Percentiles rank a stretch among this genome's conserved stretches.
These are phyloP conservation scores for Fusarium sp. DNA, from an alignment of 2,329 filamentous ascomycete species.

Conservation along the genomic window DNA sequence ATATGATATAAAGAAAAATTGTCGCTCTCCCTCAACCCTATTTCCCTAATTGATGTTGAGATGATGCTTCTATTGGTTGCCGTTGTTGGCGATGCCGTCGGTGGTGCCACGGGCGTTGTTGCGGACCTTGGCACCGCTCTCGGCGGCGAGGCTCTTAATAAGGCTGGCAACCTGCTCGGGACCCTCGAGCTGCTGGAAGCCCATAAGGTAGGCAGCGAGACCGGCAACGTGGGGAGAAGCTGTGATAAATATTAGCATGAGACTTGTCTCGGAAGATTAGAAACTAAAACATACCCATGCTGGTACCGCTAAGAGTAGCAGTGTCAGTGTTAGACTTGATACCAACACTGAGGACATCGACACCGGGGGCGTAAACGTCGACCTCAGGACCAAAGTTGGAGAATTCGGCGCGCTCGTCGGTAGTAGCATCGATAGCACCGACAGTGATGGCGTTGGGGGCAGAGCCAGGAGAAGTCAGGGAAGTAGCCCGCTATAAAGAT, in stretches of 20 bases:
- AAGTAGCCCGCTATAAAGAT: conserved; percentile 57
- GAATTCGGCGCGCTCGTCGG: conserved; percentile 63
- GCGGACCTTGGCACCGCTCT: conserved; percentile 58
- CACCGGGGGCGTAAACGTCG: conserved; percentile 68
- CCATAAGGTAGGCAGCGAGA: conserved; percentile 75
- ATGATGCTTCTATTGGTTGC: conserved; percentile 49
- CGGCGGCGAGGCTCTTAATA: conserved; percentile 65
- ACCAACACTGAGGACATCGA: conserved; percentile 64
- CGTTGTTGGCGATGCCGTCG: conserved; percentile 68
- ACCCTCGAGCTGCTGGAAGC: conserved; percentile 62
- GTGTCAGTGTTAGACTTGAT: conserved; percentile 62
- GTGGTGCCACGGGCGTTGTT: conserved; percentile 61
- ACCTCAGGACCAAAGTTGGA: conserved; percentile 68
- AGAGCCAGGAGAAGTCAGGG: conserved; percentile 65
- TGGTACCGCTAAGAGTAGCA: conserved; percentile 64
- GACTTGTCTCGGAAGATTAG: background rate
- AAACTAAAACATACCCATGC: conserved; percentile 60
- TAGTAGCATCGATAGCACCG: conserved; percentile 66
- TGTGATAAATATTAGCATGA: conserved; percentile 37
- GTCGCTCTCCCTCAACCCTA: conserved; percentile 30
- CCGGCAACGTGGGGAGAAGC: conserved; percentile 76
- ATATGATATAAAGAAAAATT: conserved; percentile 29
- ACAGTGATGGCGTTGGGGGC: conserved; percentile 69
- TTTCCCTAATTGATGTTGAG: conserved; percentile 14
- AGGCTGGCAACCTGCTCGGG: conserved; percentile 56